A percentile compares a stretch with the other conserved stretches of the same genome.
phyloP scores from a whole-genome alignment of 164 flowering plant species.

The Tetrastigma voinierianum region DNA sequence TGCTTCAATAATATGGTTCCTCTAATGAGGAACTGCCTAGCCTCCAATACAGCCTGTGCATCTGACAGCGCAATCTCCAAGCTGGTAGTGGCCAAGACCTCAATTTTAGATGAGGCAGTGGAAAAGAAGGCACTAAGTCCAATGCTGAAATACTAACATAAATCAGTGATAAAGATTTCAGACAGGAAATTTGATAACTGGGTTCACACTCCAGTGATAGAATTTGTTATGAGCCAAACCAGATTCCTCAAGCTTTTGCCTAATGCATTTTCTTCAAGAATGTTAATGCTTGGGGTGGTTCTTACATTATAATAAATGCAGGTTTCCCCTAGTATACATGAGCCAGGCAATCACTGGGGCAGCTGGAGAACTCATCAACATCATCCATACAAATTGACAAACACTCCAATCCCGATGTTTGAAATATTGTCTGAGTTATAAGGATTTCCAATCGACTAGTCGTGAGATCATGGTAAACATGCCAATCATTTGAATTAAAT shows the following conservation, averaged over 20 bases:
- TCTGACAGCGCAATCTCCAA: slow-evolving; percentile 90
- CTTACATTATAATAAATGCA: slow-evolving; percentile 77
- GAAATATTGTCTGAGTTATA: slow-evolving; percentile 84
- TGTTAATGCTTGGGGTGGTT: slow-evolving; percentile 66
- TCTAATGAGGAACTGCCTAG: slow-evolving; percentile 65
- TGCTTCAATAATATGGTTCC: slow-evolving; percentile 64
- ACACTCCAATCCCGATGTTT: slow-evolving; percentile 28
- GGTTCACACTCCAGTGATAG: slow-evolving; percentile 83
- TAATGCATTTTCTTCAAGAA: slow-evolving; percentile 82
- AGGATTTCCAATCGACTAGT: slow-evolving; percentile 60
- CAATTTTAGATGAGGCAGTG: slow-evolving; percentile 75
- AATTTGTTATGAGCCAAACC: slow-evolving; percentile 62
- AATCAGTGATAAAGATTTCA: slow-evolving; percentile 67
- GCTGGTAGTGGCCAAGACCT: slow-evolving; percentile 55
- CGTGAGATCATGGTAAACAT: slow-evolving; percentile 61
- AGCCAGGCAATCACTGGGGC: slow-evolving; percentile 95
- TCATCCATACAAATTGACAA: slow-evolving; percentile 60
- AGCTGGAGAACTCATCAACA: slow-evolving; percentile 84
- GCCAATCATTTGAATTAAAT: slow-evolving; percentile 79
- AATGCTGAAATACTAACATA: slow-evolving; percentile 77
- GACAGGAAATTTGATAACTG: slow-evolving; percentile 74
- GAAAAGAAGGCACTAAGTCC: slow-evolving; percentile 76
- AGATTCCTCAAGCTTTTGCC: slow-evolving; percentile 72
- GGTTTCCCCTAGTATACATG: slow-evolving; percentile 80
- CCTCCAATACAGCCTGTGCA: slow-evolving; percentile 64